These are phyloP conservation scores for Apiospora pterosperma DNA, from an alignment of 2,329 filamentous ascomycete genomes.

Conservation along the genomic window DNA sequence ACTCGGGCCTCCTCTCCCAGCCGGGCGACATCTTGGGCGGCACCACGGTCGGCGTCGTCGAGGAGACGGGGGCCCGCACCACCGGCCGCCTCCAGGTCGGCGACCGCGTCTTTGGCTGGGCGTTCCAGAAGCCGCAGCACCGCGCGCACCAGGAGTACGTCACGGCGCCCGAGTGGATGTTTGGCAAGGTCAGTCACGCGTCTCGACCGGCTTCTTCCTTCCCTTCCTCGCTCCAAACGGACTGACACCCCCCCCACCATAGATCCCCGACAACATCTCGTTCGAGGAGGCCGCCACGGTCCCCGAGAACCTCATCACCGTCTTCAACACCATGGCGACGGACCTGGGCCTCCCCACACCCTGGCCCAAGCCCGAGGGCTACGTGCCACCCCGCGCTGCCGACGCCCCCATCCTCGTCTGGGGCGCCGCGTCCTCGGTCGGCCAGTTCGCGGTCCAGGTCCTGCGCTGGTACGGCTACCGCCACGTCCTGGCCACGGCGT, in stretches of 20 bases:
- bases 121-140: constrained; percentile 42
- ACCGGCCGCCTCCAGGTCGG: constrained; percentile 42
- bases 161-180: constrained; percentile 47
- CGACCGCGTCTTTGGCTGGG: constrained; percentile 55
- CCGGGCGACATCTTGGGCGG: constrained; percentile 49
- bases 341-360: constrained; percentile 53
- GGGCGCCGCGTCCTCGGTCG: constrained; percentile 51
- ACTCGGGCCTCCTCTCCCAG: constrained; percentile 53
- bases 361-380: constrained; percentile 50
- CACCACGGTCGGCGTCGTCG: constrained; percentile 49
- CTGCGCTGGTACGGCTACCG: constrained; percentile 49
- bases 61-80: constrained; percentile 42
- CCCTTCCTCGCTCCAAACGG: too few species aligned
- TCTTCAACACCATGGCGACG: constrained; percentile 49
- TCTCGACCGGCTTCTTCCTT: too few species aligned
- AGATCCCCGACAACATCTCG: constrained; percentile 21
- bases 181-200: constrained; percentile 33
- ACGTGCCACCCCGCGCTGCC: constrained; percentile 28
- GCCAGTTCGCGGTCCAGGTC: constrained; percentile 47
- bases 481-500: constrained; percentile 46
- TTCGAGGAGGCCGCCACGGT: constrained; percentile 36
- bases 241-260: background rate
- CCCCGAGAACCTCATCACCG: constrained; percentile 56
- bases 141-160: constrained; percentile 54
- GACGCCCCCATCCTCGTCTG: constrained; percentile 44